Base-by-base conservation (phyloP, 495 filamentous ascomycete species). In the Podospora fimiseda region DNA sequence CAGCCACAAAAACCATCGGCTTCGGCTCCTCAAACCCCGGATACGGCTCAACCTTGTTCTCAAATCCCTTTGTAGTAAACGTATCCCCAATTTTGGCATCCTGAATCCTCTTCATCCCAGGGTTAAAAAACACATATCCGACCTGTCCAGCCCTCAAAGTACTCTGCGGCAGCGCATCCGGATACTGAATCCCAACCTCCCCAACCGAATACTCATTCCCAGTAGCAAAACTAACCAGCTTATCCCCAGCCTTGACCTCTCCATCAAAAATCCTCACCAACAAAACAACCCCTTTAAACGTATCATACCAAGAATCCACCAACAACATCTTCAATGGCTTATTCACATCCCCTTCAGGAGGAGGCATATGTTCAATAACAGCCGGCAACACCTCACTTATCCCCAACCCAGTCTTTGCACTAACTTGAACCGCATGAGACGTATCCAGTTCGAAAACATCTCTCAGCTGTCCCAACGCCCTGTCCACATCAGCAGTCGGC, bases 291-390 rank as follows among this genome's bases (percentile, higher is more conserved):
- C 93, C 93, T 56, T 87, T 88, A 69, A 95, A 98, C 42, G 82
- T 89, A 55, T 94, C 89, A 65, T 98, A 98, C 93, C 93, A 98
- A 6, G 90, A 95, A 65, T 98, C 93, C 39, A 98, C 90, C 18
- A 98, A 81, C 6, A 98, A 71, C 72, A 97, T 82, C 36, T 88
- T 80, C 24, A 96, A 69, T 14, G 89, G 88, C 58, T 80, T 85
- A 8, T 63, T 73, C 43, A 71, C 63, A 59, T 90, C 83, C n/a
- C 90, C 90, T 2, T 78, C 70, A 3, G 90, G 90, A 69, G 82
- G 77, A 16, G 93, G 91, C 13, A 97, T 84, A 37, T 86, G 76
- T 55, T 93, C 85, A 27, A 97, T 81, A 13, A 97, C 89, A 15
- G 80, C 82, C 1, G 93, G 94, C 22, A 98, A 74, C 9, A 97